phyloP scores from a whole-genome alignment of 2,329 filamentous ascomycete species.

The Torrubiellomyces zombiae region DNA sequence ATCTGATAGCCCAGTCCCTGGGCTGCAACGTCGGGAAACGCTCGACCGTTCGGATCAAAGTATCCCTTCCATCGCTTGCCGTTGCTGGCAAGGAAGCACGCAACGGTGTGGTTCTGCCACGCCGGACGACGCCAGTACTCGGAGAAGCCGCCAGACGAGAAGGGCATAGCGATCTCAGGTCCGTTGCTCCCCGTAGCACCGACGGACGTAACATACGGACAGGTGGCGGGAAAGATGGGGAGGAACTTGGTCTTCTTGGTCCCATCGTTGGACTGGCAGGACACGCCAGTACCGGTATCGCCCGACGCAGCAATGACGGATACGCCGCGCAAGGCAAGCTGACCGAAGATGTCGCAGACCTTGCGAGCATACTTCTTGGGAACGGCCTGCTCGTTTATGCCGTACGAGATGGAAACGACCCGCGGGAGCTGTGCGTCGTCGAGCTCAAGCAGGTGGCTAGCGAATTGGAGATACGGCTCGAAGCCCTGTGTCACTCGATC shows the following conservation, averaged over 20 bases:
- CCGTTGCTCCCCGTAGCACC: slow-evolving; percentile 35
- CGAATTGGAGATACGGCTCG: slow-evolving; percentile 51
- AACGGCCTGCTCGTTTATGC: slow-evolving; percentile 49
- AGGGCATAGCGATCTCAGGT: slow-evolving; percentile 36
- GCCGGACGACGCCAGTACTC: slow-evolving; percentile 25
- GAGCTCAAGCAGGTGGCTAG: slow-evolving; percentile 40
- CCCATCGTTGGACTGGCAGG: slow-evolving; percentile 21
- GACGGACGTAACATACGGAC: slow-evolving; percentile 47
- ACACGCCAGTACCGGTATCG: slow-evolving; percentile 26
- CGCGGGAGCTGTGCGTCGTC: slow-evolving; percentile 38
- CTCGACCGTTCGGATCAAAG: slow-evolving; percentile 32
- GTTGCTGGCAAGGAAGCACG: slow-evolving; percentile 23
- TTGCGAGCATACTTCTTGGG: slow-evolving; percentile 37
- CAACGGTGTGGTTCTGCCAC: slow-evolving; percentile 29
- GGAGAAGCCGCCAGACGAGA: slow-evolving; percentile 35
- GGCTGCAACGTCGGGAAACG: slow-evolving; percentile 44
- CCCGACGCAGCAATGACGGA: slow-evolving; percentile 50
- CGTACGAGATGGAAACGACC: slow-evolving; percentile 54
- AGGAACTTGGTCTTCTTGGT: slow-evolving; percentile 16
- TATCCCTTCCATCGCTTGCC: slow-evolving; percentile 32
- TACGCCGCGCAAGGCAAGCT: slow-evolving; percentile 49
- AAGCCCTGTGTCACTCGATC: slow-evolving; percentile 25
- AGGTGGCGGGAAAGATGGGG: slow-evolving; percentile 19
- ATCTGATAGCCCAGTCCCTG: slow-evolving; percentile 23
- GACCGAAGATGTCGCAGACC: slow-evolving; percentile 39